A percentile compares a stretch with the other conserved stretches of the same genome.
Evolutionary conservation across 495 filamentous ascomycete genomes (phyloP).

Genomic region (Apodospora peruviana): DNA sequence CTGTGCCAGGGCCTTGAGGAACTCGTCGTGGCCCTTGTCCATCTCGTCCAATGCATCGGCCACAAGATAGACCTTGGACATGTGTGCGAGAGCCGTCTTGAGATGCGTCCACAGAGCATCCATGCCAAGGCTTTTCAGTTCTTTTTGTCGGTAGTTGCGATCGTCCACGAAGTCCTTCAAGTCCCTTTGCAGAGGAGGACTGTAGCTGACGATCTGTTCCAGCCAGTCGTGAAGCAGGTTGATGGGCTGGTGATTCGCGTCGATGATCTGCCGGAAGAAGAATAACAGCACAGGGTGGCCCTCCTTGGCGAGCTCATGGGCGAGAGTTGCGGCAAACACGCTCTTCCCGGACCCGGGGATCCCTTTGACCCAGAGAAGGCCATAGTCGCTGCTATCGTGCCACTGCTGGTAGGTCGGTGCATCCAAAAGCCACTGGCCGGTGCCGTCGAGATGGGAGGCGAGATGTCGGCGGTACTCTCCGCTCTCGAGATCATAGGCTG

Average conservation of each 20-base stretch:
- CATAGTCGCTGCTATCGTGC: conserved; percentile 27
- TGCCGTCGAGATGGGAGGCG: conserved; percentile 34
- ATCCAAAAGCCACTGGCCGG: conserved; percentile 39
- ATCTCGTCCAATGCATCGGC: conserved; percentile 44
- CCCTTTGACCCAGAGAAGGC: conserved; percentile 45
- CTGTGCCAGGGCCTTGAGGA: conserved; percentile 25
- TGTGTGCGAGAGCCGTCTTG: conserved; percentile 17
- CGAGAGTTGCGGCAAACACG: conserved; percentile 39
- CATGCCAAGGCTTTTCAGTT: conserved; percentile 13
- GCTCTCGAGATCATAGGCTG: conserved; percentile 21
- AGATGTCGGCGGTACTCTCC: conserved; percentile 35
- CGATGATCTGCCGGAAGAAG: conserved; percentile 52
- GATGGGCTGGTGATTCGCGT: conserved; percentile 38
- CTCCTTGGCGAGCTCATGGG: conserved; percentile 21
- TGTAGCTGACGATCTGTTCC: conserved; percentile 34
- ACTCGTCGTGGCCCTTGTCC: conserved; percentile 32
- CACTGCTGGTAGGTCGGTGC: conserved; percentile 35
- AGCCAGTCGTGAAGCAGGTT: conserved; percentile 42
- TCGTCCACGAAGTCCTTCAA: conserved; percentile 19
- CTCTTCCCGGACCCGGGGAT: conserved; percentile 49
- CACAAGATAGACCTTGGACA: conserved; percentile 39
- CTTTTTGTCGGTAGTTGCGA: not conserved
- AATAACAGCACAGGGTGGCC: conserved; percentile 42
- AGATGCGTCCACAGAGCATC: conserved; percentile 19
- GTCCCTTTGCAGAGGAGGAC: conserved; percentile 29